A percentile compares a stretch with the other conserved stretches of the same genome.
Conservation (phyloP, 140 eudicot species). For the Oenanthe javanica region DNA sequence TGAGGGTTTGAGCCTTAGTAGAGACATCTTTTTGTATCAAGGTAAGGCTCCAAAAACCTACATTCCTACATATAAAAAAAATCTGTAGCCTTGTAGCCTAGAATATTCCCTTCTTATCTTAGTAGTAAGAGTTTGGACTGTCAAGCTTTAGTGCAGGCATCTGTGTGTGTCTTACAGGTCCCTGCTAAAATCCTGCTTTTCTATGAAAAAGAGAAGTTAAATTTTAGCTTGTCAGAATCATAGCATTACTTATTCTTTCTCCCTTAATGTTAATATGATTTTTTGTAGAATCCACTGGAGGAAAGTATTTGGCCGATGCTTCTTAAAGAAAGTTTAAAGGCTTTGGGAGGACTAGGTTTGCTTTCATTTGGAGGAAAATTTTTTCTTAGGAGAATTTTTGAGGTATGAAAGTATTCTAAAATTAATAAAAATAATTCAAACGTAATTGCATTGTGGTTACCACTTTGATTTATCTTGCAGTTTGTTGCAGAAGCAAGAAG, state of each 20-base stretch:
- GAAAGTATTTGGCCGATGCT: conserved; percentile 10
- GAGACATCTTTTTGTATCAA: not conserved
- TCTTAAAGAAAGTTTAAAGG: conserved; percentile 75
- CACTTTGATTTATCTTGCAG: conserved; percentile 30
- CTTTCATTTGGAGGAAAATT: conserved; percentile 88
- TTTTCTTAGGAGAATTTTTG: conserved; percentile 80
- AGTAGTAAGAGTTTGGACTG: not conserved
- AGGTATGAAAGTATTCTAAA: conserved; percentile 37
- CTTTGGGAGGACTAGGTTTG: conserved; percentile 80
- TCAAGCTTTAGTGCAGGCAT: not conserved
- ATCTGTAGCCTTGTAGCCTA: not conserved
- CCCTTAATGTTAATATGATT: not conserved
- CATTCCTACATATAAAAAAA: not conserved
- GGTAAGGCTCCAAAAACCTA: not conserved
- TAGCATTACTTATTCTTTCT: not conserved
- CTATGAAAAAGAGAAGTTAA: not conserved
- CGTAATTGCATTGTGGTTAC: conserved; percentile 12
- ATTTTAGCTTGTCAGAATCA: not conserved
- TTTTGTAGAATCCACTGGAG: conserved; percentile 8
- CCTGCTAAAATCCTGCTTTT: not conserved
- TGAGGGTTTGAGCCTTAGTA: not conserved
- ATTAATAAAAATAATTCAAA: not conserved
- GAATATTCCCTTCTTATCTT: not conserved
- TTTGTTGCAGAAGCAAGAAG: conserved; percentile 96
- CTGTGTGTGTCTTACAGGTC: not conserved